A percentile compares a stretch with the other conserved stretches of the same genome.
Conservation (phyloP, 1,284 basidiomycete genomes). For the Leccinum olivaceoglutinosum region DNA sequence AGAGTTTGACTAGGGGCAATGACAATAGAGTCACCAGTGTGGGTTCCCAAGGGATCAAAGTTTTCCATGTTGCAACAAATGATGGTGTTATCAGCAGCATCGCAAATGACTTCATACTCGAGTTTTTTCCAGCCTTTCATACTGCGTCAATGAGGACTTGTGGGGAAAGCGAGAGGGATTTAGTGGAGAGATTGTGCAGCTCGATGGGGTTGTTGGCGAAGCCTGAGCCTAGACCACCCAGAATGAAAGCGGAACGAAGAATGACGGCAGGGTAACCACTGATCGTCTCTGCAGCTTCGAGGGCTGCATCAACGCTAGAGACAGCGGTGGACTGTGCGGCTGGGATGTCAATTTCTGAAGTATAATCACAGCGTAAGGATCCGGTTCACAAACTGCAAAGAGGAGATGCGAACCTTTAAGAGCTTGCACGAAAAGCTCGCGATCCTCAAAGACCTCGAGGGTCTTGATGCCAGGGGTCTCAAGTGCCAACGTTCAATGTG, state of each 20-base stretch:
- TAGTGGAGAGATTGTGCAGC: slow-evolving; percentile 90
- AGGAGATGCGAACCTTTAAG: slow-evolving; percentile 67
- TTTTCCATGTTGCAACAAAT: slow-evolving; percentile 99
- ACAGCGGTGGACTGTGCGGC: slow-evolving; percentile 97
- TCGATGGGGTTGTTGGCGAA: slow-evolving; percentile 96
- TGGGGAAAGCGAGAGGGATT: slow-evolving; percentile 85
- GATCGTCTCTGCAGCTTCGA: slow-evolving; percentile 86
- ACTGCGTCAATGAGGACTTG: slow-evolving; percentile 95
- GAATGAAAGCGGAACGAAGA: slow-evolving; percentile 94
- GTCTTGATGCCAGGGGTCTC: slow-evolving; percentile 89
- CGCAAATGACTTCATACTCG: slow-evolving; percentile 98
- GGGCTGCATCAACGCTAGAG: slow-evolving; percentile 89
- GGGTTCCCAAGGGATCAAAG: slow-evolving; percentile 97
- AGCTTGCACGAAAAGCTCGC: slow-evolving; percentile 95
- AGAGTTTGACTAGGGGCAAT: slow-evolving; percentile 98
- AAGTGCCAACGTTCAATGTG: slow-evolving; percentile 95
- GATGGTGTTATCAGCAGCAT: slow-evolving; percentile 92
- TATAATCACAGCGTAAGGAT: slow-evolving; percentile 3
- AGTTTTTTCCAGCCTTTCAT: slow-evolving; percentile 99
- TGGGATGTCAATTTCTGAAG: slow-evolving; percentile 92
- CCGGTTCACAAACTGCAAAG: not conserved
- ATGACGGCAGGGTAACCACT: slow-evolving; percentile 89
- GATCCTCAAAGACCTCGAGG: slow-evolving; percentile 94
- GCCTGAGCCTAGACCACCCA: slow-evolving; percentile 97
- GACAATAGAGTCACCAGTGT: slow-evolving; percentile 99